Percentiles rank a stretch among this genome's conserved stretches.
These are phyloP conservation scores for Diaporthe citrichinensis DNA, from an alignment of 2,329 filamentous ascomycete genomes.

Conservation along the genomic window DNA sequence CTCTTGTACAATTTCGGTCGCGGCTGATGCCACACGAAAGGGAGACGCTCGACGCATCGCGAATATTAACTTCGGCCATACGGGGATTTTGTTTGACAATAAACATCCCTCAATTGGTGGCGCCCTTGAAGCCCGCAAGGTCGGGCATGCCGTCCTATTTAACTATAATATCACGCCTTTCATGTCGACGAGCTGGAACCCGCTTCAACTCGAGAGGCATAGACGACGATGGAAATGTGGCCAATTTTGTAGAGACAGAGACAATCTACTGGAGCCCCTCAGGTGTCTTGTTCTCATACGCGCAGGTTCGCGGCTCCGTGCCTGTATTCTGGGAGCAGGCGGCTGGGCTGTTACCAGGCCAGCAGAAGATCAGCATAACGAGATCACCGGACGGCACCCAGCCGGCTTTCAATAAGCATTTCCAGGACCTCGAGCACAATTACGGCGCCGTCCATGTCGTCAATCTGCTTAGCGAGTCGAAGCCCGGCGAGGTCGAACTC, in stretches of 20 bases:
- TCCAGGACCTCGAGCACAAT: slow-evolving; percentile 84
- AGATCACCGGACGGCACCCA: slow-evolving; percentile 91
- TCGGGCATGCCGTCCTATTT: slow-evolving; percentile 85
- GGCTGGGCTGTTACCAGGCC: slow-evolving; percentile 87
- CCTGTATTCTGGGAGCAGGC: slow-evolving; percentile 98
- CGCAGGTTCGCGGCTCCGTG: slow-evolving; percentile 91
- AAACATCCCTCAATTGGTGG: slow-evolving; percentile 82
- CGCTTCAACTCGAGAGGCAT: slow-evolving; percentile 98
- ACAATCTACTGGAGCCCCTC: slow-evolving; percentile 90
- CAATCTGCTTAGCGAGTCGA: slow-evolving; percentile 92
- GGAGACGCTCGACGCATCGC: slow-evolving; percentile 84
- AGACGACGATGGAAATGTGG: slow-evolving; percentile 96
- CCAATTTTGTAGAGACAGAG: slow-evolving; percentile 99
- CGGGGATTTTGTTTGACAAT: slow-evolving; percentile 92
- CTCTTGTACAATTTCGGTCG: slow-evolving; percentile 89
- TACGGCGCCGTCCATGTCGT: slow-evolving; percentile 95
- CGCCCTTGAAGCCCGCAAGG: slow-evolving; percentile 75
- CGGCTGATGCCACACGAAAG: slow-evolving; percentile 82
- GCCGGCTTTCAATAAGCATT: slow-evolving; percentile 95
- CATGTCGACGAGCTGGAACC: slow-evolving; percentile 91
- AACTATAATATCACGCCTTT: slow-evolving; percentile 92
- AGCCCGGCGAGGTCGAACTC: slow-evolving; percentile 87
- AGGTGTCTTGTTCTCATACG: slow-evolving; percentile 89
- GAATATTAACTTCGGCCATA: slow-evolving; percentile 93
- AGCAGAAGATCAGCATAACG: slow-evolving; percentile 95